Evolutionary conservation across 106 monocot species (phyloP), one percentile per base, ranked within the genome.

Genomic region (Acanthochlamys bracteata): DNA sequence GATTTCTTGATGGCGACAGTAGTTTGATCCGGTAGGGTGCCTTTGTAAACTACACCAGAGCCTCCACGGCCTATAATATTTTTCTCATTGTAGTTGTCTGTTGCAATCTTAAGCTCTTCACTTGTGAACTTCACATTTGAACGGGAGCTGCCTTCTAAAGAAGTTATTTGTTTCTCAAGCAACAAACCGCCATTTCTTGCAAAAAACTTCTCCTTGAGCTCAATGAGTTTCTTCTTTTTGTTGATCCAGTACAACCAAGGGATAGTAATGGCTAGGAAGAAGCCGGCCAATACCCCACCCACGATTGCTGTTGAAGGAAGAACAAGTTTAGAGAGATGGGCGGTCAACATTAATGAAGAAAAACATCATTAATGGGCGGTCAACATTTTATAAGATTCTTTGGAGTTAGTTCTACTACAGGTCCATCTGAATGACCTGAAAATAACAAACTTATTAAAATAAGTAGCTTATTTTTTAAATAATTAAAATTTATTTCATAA

Each of bases 1-100:
- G 61, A 61, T 19, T 41, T 61, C 40, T 61, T 61, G 9, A 61
- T 61, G 14, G 61, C 61, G 39, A 61, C 61, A 4, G 40, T 39
- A 0, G 39, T 17, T 39, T 40, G 61, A 39, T 61, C 40, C 3
- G 61, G 40, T 14, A 61, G 16, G 0, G 40, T 61, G 61, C 61
- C 61, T 61, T 61, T 61, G 41, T 61, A 61, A 7, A 61, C 61
- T n/a, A 39, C 40, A 9, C 61, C 61, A 41, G 39, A 39, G 16
- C 40, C 61, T 61, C 61, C 61, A 2, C 61, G 2, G 61, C 61
- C 61, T 61, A 61, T 15, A 39, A 41, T 61, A 14, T 39, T 25
- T 1, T 39, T n/a, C 9, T 39, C 12, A 17, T 61, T 39, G 19
- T 40, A 61, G 39, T 61, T 41, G 19, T 61, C 40, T 12, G 61